These are phyloP conservation scores for Phalaenopsis equestris DNA, from an alignment of 106 monocot species.

Conservation along the genomic window DNA sequence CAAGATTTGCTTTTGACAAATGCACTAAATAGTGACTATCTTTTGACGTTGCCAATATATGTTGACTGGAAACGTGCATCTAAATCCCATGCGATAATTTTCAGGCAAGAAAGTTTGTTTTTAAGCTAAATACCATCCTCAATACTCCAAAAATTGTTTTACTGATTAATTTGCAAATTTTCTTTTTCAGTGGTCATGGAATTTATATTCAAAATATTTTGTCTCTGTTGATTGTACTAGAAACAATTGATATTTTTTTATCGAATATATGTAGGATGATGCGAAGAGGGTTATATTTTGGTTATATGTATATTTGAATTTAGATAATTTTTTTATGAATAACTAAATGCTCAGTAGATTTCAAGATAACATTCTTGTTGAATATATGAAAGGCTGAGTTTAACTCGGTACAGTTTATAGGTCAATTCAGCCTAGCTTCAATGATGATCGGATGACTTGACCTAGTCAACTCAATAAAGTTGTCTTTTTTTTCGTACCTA, in stretches of 20 bases:
- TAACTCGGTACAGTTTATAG: too few species aligned
- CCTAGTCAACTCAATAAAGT: too few species aligned
- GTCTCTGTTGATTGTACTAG: background rate
- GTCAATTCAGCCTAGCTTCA: too few species aligned
- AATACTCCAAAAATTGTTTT: background rate
- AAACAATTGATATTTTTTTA: background rate
- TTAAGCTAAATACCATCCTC: background rate
- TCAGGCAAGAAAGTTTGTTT: constrained; percentile 42
- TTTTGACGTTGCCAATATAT: constrained; percentile 88
- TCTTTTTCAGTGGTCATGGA: background rate
- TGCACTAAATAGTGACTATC: constrained; percentile 83
- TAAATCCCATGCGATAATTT: constrained; percentile 88
- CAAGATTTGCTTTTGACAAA: constrained; percentile 70
- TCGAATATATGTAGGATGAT: background rate
- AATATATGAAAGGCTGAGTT: too few species aligned
- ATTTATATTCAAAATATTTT: constrained; percentile 1
- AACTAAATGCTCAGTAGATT: too few species aligned
- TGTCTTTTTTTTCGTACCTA: too few species aligned
- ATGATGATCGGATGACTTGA: too few species aligned
- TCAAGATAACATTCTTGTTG: too few species aligned
- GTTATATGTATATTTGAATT: background rate
- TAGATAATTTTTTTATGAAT: background rate
- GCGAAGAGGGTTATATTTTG: background rate
- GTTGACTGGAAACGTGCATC: constrained; percentile 93
- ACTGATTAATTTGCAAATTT: constrained; percentile 1